Base-by-base conservation (phyloP, 2,329 filamentous ascomycete species). In the Aureobasidium melanogenum region DNA sequence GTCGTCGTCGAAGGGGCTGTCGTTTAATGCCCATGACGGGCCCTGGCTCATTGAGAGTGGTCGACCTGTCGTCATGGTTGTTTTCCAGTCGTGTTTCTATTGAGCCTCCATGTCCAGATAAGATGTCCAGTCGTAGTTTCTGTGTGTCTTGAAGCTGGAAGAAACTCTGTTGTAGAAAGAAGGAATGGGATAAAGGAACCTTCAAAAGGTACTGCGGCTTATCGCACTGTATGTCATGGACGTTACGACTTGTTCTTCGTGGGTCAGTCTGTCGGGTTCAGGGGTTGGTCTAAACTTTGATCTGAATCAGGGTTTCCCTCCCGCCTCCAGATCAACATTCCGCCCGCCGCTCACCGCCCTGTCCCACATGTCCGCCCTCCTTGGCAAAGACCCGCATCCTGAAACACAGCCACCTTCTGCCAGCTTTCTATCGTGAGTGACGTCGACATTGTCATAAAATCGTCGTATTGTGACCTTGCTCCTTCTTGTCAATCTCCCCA, bases 261-360 rank as follows among this genome's bases (percentile, higher is more conserved):
- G 28, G n/a, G n/a, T n/a, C n/a, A n/a, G n/a, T n/a, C n/a, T 30
- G 30, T 24, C 46, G 46, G 39, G 54, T 19, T 57, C 54, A 57
- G 54, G 54, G 54, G 54, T 32, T 57, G 54, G 54, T 22, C 38
- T 41, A 36, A 57, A 57, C 54, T 57, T 34, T 56, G 39, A 44
- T 57, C 41, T 47, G 54, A 36, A 57, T 46, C 39, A 57, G 41
- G 30, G 8, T 30, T 54, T 30, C 51, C 51, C 36, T 55, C 39
- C 52, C 52, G 39, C 52, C 52, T 56, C 52, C 52, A 39, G 22
- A 38, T 44, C 50, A 46, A 14, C 22, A 5, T 15, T 26, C 51
- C 30, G 32, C 36, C 19, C 51, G 30, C 30, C 54, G 32, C 19
- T 54, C 51, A 41, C 51, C 51, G 51, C 50, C 50, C 34, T 28